Conservation (phyloP, 257 asterid genomes). For the Lavandula angustifolia region DNA sequence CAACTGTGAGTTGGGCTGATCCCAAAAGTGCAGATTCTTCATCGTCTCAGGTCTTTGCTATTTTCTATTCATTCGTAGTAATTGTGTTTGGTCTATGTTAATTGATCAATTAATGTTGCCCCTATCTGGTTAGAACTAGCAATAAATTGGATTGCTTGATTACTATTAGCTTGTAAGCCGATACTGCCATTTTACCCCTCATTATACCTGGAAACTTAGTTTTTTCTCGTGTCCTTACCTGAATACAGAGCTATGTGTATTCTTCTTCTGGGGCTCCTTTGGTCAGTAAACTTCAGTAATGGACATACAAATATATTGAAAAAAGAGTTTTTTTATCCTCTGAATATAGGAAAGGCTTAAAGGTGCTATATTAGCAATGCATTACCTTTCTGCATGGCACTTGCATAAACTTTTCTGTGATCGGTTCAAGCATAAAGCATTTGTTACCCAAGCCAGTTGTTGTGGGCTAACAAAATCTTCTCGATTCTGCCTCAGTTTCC, state of each 20-base stretch:
- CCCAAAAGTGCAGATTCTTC: slow-evolving; percentile 84
- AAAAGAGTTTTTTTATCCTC: neutral
- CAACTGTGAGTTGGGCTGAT: slow-evolving; percentile 99
- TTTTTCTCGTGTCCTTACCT: neutral
- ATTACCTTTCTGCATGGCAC: neutral
- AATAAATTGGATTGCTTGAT: slow-evolving; percentile 7
- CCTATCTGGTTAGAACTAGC: neutral
- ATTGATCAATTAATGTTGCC: neutral
- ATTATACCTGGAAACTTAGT: neutral
- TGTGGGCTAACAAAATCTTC: too few species aligned
- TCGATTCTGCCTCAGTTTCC: neutral
- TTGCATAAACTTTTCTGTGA: neutral
- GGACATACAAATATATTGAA: slow-evolving; percentile 8
- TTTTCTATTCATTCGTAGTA: slow-evolving; percentile 13
- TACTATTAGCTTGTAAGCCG: slow-evolving; percentile 1
- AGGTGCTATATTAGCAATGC: neutral
- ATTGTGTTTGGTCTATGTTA: slow-evolving; percentile 18
- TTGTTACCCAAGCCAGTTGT: neutral
- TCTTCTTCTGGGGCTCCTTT: neutral
- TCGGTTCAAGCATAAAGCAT: neutral
- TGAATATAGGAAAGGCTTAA: neutral
- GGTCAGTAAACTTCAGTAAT: neutral
- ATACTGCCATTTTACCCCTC: slow-evolving; percentile 1
- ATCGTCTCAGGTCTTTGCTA: slow-evolving; percentile 65
- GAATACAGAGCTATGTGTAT: neutral